A percentile compares a stretch with the other conserved stretches of the same genome.
phyloP scores from a whole-genome alignment of 768 basidiomycete species.

The Tephrocybe sp. region DNA sequence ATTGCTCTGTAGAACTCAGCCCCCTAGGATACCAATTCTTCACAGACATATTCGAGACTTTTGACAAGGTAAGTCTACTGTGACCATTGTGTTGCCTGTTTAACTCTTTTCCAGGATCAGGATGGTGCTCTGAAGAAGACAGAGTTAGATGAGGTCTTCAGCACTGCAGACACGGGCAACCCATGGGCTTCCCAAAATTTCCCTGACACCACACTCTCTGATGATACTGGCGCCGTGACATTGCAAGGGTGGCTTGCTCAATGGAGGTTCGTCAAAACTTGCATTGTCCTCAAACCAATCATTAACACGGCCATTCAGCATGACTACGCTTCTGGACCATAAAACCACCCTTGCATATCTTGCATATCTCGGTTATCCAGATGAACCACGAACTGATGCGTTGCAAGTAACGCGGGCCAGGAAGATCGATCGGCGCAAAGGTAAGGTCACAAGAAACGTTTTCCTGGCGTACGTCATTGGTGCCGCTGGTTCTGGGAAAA shows the following conservation, averaged over 20 bases:
- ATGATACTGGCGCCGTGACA: conserved; percentile 88
- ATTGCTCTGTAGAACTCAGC: conserved; percentile 94
- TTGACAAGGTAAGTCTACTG: conserved; percentile 70
- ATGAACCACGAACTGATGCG: conserved; percentile 75
- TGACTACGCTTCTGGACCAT: conserved; percentile 96
- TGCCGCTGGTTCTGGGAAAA: conserved; percentile 95
- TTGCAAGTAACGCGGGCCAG: conserved; percentile 82
- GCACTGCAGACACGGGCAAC: conserved; percentile 85
- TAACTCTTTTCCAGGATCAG: conserved; percentile 63
- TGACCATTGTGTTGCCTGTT: neutral
- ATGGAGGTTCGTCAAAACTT: conserved; percentile 70
- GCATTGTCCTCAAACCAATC: neutral
- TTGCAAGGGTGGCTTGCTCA: conserved; percentile 97
- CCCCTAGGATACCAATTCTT: conserved; percentile 96
- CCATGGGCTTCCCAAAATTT: conserved; percentile 95
- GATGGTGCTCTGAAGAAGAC: conserved; percentile 85
- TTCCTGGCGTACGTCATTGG: conserved; percentile 94
- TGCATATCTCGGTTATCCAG: conserved; percentile 90
- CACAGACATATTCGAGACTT: conserved; percentile 93
- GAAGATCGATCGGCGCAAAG: conserved; percentile 80
- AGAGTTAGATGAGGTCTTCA: conserved; percentile 87
- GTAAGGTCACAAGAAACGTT: conserved; percentile 86
- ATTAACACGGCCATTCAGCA: conserved; percentile 44
- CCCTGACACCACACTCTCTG: conserved; percentile 84
- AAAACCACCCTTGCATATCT: conserved; percentile 91